These are phyloP conservation scores for Cryptosporidium muris DNA, from an alignment of 169 alveolate species.

Conservation along the genomic window DNA sequence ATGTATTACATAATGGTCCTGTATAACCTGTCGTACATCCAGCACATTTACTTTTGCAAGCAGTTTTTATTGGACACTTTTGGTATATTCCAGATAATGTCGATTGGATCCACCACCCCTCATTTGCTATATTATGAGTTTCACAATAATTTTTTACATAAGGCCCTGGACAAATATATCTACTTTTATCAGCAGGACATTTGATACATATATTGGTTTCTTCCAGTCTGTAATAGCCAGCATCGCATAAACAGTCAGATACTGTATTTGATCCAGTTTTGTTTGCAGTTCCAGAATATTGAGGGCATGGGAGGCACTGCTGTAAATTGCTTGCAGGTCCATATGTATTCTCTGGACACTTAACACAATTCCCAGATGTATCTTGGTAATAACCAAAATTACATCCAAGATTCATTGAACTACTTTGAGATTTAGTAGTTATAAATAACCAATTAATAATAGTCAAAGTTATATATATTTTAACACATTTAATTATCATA, in stretches of 20 bases:
- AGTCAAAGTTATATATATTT: background rate
- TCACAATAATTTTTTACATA: background rate
- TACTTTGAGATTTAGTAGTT: background rate
- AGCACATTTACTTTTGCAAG: slow-evolving; percentile 29
- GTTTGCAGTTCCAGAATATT: slow-evolving; percentile 30
- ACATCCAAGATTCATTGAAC: background rate
- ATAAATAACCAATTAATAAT: background rate
- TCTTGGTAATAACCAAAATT: slow-evolving; percentile 12
- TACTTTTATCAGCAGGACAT: background rate
- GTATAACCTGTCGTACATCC: slow-evolving; percentile 32
- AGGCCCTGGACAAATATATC: slow-evolving; percentile 46
- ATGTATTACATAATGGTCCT: slow-evolving; percentile 57
- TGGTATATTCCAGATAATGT: slow-evolving; percentile 11
- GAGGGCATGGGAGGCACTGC: slow-evolving; percentile 17
- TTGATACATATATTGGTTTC: slow-evolving; percentile 9
- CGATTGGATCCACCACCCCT: slow-evolving; percentile 54
- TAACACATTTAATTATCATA: background rate
- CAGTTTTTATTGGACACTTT: slow-evolving; percentile 35
- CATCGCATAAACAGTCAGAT: slow-evolving; percentile 3
- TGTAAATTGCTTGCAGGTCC: slow-evolving; percentile 29
- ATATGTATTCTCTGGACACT: slow-evolving; percentile 57
- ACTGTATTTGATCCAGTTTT: background rate
- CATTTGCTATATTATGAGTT: slow-evolving; percentile 7
- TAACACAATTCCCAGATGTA: slow-evolving; percentile 3
- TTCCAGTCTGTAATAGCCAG: slow-evolving; percentile 43